Conservation (phyloP, 768 basidiomycete species). For the Boletus reticulatus region DNA sequence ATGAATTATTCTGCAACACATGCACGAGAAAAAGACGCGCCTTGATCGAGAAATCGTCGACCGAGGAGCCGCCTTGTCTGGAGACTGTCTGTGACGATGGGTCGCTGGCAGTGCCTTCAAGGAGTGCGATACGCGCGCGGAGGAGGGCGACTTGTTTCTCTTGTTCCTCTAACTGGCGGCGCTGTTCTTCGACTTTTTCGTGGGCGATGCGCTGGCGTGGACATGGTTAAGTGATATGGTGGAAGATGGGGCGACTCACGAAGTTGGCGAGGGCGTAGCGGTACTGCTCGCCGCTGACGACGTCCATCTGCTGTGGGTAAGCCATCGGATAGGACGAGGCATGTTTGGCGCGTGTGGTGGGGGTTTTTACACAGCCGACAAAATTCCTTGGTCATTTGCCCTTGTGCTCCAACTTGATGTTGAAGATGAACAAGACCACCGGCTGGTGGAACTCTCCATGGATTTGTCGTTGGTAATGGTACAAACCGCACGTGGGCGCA, state of each 20-base stretch:
- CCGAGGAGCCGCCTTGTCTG: conserved; percentile 55
- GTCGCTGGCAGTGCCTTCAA: conserved; percentile 51
- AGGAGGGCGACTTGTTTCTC: conserved; percentile 69
- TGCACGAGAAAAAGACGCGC: conserved; percentile 35
- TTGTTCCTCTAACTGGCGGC: conserved; percentile 76
- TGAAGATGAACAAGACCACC: too few species aligned
- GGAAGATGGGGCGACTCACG: conserved; percentile 40
- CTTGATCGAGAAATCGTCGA: conserved; percentile 89
- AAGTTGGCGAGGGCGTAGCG: conserved; percentile 84
- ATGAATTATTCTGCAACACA: neutral
- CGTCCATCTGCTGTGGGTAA: conserved; percentile 24
- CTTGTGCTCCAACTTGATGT: too few species aligned
- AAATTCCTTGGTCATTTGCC: too few species aligned
- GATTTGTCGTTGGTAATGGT: too few species aligned
- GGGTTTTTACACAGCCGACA: neutral
- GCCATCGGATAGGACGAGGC: conserved; percentile 1
- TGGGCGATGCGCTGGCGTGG: conserved; percentile 66
- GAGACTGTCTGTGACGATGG: conserved; percentile 27
- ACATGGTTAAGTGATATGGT: neutral
- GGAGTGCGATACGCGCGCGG: conserved; percentile 3
- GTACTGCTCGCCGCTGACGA: conserved; percentile 61
- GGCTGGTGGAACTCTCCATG: too few species aligned
- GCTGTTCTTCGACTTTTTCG: conserved; percentile 84
- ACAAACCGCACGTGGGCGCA: too few species aligned
- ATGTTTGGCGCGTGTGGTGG: neutral